Conservation (phyloP, 1,284 basidiomycete genomes). For the Ustilago lituana region DNA sequence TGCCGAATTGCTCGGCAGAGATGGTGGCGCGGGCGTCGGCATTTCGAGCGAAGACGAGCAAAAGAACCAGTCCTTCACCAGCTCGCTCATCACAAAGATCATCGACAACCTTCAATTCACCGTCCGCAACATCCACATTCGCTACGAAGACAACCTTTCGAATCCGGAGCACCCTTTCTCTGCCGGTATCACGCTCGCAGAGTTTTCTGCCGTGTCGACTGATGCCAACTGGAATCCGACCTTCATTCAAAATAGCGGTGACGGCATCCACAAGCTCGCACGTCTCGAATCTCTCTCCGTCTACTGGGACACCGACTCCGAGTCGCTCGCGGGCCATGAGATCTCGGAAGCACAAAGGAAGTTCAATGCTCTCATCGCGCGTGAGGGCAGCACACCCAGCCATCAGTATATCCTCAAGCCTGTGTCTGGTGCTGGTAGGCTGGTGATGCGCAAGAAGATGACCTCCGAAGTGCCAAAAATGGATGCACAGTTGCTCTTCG, state of each 20-base stretch:
- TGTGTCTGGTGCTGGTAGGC: conserved; percentile 90
- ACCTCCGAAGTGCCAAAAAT: conserved; percentile 78
- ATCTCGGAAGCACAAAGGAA: conserved; percentile 77
- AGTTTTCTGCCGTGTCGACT: conserved; percentile 92
- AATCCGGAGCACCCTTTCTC: conserved; percentile 97
- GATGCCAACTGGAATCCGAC: conserved; percentile 91
- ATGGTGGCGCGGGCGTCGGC: conserved; percentile 29
- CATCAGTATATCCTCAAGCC: conserved; percentile 98
- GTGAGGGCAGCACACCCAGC: conserved; percentile 43
- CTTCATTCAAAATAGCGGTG: conserved; percentile 89
- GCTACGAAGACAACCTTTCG: conserved; percentile 94
- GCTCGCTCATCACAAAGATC: conserved; percentile 87
- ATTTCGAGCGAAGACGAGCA: conserved; percentile 73
- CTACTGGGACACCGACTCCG: conserved; percentile 95
- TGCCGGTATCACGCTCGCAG: conserved; percentile 87
- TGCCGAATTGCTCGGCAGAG: conserved; percentile 78
- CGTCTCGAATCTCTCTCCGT: conserved; percentile 86
- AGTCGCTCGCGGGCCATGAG: conserved; percentile 77
- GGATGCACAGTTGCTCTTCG: conserved; percentile 88
- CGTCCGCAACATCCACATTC: conserved; percentile 73
- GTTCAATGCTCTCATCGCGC: conserved; percentile 76
- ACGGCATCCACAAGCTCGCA: conserved; percentile 92
- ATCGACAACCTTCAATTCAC: conserved; percentile 97
- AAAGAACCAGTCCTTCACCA: conserved; percentile 82
- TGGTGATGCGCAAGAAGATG: conserved; percentile 80